A percentile compares a stretch with the other conserved stretches of the same genome.
Conservation (phyloP, 805 yeast genomes). For the Myxozyma neotropica region DNA sequence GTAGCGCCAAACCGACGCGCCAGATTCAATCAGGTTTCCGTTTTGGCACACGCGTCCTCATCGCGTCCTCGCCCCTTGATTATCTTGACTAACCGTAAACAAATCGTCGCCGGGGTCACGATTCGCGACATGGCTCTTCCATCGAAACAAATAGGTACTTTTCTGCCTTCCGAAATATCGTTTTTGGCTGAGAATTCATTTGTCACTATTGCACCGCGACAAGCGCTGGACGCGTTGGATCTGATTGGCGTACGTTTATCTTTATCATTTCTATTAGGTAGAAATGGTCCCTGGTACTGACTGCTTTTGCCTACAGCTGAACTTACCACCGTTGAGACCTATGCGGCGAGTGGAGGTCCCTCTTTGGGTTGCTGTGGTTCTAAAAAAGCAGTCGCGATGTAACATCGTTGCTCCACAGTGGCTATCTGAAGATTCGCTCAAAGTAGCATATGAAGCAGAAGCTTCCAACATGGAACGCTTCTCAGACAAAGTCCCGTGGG, state of each 20-base stretch:
- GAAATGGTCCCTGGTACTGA: neutral
- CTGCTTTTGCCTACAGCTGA: conserved; percentile 38
- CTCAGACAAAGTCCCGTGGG: conserved; percentile 69
- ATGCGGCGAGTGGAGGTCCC: conserved; percentile 73
- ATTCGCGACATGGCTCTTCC: conserved; percentile 62
- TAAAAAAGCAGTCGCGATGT: conserved; percentile 84
- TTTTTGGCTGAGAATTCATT: conserved; percentile 82
- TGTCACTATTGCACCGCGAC: conserved; percentile 77
- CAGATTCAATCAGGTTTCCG: neutral
- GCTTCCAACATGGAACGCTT: conserved; percentile 59
- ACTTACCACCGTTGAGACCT: conserved; percentile 62
- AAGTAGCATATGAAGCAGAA: conserved; percentile 67
- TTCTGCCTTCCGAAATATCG: conserved; percentile 76
- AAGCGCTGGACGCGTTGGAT: conserved; percentile 63
- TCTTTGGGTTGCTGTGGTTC: conserved; percentile 81
- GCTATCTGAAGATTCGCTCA: conserved; percentile 62
- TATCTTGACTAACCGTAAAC: neutral
- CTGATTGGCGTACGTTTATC: conserved; percentile 61
- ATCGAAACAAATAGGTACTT: conserved; percentile 52
- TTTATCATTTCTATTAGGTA: too few species aligned
- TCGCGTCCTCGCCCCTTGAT: neutral
- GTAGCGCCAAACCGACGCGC: neutral
- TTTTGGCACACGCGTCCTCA: conserved; percentile 1
- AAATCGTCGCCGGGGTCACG: neutral
- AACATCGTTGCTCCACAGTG: conserved; percentile 84